Conservation (phyloP, 139 green algal genomes). For the Chlorella sorokiniana region DNA sequence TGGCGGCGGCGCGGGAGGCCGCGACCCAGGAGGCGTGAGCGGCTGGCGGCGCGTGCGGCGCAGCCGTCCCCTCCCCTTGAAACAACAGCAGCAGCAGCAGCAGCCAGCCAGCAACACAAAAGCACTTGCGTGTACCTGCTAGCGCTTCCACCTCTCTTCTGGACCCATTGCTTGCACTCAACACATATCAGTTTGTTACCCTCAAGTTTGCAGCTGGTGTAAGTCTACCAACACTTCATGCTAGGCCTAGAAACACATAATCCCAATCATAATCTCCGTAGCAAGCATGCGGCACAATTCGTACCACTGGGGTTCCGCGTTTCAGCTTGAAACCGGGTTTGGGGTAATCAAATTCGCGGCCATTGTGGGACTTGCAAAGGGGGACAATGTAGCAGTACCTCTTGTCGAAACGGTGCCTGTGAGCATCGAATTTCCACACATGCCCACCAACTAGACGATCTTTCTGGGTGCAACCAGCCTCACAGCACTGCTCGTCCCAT, state of each 20-base stretch:
- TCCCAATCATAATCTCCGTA: no score
- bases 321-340: neutral
- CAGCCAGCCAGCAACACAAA: no score
- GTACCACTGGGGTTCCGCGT: neutral
- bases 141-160: no score
- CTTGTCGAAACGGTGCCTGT: neutral
- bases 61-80: neutral
- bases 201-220: no score
- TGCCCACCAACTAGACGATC: no score
- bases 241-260: no score
- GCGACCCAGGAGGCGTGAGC: slow-evolving; percentile 11
- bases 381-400: neutral
- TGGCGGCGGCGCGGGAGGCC: slow-evolving; percentile 13
- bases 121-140: no score
- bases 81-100: neutral
- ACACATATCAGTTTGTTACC: no score
- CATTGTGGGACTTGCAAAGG: neutral
- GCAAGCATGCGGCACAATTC: neutral
- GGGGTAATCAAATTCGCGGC: neutral
- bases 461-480: neutral
- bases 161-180: no score
- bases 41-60: neutral
- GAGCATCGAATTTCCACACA: neutral
- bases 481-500: no score
- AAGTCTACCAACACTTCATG: no score